Evolutionary conservation across 116 monocot species (phyloP), one percentile per base, ranked within the genome.

Genomic region (Thalassia testudinum): DNA sequence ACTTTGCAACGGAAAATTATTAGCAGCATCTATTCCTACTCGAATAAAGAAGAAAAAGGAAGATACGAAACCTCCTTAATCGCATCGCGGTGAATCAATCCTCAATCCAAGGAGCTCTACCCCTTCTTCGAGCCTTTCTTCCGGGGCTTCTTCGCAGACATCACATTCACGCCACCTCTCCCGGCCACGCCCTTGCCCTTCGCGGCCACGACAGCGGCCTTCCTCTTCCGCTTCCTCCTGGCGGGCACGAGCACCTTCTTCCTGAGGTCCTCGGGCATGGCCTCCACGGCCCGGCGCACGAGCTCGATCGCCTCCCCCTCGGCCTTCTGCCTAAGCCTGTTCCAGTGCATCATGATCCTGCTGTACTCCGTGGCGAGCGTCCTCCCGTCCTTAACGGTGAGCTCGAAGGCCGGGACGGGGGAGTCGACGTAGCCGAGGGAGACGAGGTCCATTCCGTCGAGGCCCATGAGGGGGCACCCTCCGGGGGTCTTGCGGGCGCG

Each of bases 281-380:
- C 97, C 17, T 62, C 77, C 15, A 97, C 77, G 2, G 97, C 97
- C 63, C 72, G 85, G 77, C 77, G 81, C 73, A 85, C 89, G 49
- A 97, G 62, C 45, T 56, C 60, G 26, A 97, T 58, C 50, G 88
- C 49, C 5, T 54, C 55, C 10, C 75, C 54, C 72, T 97, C 89
- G 18, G 75, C 79, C 12, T 58, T 70, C 67, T 85, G 88, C 60
- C 85, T 63, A 24, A 76, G 70, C 7, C 97, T 53, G 58, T 88
- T 83, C 58, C 68, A 66, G 57, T 70, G 57, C 89, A 97, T 89
- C 60, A 97, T 67, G 54, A 89, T 67, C 43, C 85, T 66, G 54
- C 77, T 82, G 70, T 89, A 89, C 67, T 89, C 82, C 74, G 82
- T 88, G 20, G 97, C 97, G 43, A 97, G 62, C 37, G 70, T 64